Percentiles rank a stretch among this genome's conserved stretches.
Evolutionary conservation across 1,284 basidiomycete genomes (phyloP).

Genomic region (Cryptococcus sp.): DNA sequence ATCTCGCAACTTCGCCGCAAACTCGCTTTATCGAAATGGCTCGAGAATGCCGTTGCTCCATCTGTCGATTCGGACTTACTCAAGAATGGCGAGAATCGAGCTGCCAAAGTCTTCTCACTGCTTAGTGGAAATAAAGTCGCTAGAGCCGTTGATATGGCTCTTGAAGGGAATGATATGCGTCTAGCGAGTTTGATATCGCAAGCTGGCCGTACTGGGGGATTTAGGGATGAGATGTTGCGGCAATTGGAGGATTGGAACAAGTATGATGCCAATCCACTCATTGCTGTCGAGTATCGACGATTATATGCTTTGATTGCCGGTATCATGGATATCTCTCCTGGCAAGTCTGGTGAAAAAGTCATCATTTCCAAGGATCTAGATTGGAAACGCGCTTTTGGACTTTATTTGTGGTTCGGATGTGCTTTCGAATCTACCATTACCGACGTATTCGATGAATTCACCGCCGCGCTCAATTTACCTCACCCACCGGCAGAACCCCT

Average conservation of each 20-base stretch:
- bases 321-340: conserved; percentile 62
- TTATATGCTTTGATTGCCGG: conserved; percentile 85
- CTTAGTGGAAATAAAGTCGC: conserved; percentile 85
- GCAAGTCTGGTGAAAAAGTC: conserved; percentile 59
- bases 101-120: conserved; percentile 65
- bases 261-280: conserved; percentile 67
- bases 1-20: conserved; percentile 63
- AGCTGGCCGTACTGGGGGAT: conserved; percentile 72
- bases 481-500: conserved; percentile 57
- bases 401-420: conserved; percentile 85
- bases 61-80: conserved; percentile 72
- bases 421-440: conserved; percentile 67
- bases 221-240: conserved; percentile 66
- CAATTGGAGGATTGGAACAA: conserved; percentile 84
- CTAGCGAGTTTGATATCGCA: conserved; percentile 91
- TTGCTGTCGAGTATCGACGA: conserved; percentile 66
- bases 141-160: conserved; percentile 71
- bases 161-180: conserved; percentile 73
- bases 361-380: conserved; percentile 76
- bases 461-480: conserved; percentile 50
- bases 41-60: conserved; percentile 68
- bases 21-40: conserved; percentile 78
- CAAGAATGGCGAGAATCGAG: conserved; percentile 48
- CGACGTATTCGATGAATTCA: conserved; percentile 67
- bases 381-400: conserved; percentile 91